Percentiles rank a stretch among this genome's conserved stretches.
Conservation (phyloP, 1,284 basidiomycete species). For the Fomitiporia mediterranea region DNA sequence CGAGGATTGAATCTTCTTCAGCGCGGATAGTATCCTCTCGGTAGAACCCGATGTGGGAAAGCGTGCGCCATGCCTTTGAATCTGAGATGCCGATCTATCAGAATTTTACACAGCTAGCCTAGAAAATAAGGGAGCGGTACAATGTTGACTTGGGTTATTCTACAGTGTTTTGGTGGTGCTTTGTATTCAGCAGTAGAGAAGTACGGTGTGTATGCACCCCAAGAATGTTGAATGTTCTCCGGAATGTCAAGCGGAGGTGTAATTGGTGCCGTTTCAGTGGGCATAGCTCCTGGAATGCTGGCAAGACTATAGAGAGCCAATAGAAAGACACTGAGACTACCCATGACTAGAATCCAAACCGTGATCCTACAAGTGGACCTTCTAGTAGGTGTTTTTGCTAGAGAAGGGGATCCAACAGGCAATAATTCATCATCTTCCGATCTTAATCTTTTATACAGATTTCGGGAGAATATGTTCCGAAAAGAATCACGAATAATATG, state of each 20-base stretch:
- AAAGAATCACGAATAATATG: not conserved
- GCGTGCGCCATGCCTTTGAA: constrained; percentile 81
- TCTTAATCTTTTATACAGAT: not conserved
- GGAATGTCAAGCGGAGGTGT: constrained; percentile 22
- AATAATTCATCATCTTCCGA: not conserved
- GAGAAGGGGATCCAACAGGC: not conserved
- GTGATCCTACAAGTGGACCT: not conserved
- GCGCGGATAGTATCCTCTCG: constrained; percentile 41
- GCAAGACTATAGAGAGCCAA: not conserved
- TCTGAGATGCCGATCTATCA: constrained; percentile 37
- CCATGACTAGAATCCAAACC: not conserved
- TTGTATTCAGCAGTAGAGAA: constrained; percentile 45
- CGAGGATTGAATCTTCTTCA: constrained; percentile 50
- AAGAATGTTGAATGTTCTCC: constrained; percentile 31
- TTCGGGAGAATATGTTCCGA: not conserved
- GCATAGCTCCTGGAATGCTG: not conserved
- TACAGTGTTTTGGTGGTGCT: constrained; percentile 44
- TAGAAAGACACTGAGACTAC: not conserved
- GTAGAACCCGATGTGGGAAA: constrained; percentile 60
- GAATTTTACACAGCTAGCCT: not conserved
- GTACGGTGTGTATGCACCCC: constrained; percentile 61
- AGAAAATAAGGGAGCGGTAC: constrained; percentile 37
- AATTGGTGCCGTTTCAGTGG: not conserved
- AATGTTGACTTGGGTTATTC: constrained; percentile 58
- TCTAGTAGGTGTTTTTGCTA: not conserved